Conservation (phyloP, 129 eudicot genomes). For the Kitagawia praeruptora region DNA sequence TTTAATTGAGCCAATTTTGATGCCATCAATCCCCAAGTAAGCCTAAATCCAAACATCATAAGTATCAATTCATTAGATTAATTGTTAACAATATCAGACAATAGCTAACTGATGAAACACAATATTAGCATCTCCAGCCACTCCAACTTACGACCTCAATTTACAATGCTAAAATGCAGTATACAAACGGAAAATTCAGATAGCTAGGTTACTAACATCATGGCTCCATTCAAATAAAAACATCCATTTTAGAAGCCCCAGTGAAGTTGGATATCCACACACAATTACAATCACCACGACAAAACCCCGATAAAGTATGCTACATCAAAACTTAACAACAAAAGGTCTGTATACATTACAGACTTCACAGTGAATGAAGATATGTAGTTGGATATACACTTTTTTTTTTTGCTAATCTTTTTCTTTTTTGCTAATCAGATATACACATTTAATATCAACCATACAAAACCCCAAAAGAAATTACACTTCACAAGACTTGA, state of each 20-base stretch:
- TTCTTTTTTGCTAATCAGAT: too few relatives aligned
- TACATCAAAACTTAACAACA: not conserved
- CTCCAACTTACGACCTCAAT: not conserved
- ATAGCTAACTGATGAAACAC: not conserved
- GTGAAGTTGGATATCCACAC: not conserved
- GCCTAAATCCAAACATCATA: not conserved
- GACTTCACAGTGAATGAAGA: not conserved
- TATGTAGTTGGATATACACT: not conserved
- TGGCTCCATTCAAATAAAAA: not conserved
- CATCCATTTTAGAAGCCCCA: not conserved
- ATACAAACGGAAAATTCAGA: not conserved
- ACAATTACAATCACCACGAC: not conserved
- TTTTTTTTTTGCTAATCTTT: too few relatives aligned
- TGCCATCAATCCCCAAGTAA: not conserved
- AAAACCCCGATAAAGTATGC: not conserved
- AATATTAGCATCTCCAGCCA: not conserved
- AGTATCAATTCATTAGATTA: not conserved
- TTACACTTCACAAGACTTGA: not conserved
- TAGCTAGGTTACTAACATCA: not conserved
- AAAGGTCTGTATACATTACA: not conserved
- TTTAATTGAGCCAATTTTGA: conserved; percentile 8
- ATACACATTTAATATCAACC: not conserved
- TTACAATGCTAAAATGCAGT: not conserved
- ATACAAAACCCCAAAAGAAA: not conserved
- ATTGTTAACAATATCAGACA: not conserved